Evolutionary conservation across 108 stramenopile species (phyloP).

Genomic region (Skeletonema grethae): DNA sequence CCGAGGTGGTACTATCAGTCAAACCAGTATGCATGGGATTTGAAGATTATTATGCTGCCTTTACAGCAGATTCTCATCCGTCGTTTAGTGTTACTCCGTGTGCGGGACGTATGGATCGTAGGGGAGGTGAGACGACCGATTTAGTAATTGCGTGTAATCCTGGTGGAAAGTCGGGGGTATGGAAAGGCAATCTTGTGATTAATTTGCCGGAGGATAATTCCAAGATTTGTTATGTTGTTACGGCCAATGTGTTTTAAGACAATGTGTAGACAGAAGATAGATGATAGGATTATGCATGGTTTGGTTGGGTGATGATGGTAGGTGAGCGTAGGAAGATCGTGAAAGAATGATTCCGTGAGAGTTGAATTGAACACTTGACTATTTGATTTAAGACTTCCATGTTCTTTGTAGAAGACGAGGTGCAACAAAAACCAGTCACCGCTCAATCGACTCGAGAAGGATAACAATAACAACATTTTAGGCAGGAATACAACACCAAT

Average conservation of each 20-base stretch:
- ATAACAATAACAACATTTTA: too few relatives aligned
- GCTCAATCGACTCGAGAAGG: too few relatives aligned
- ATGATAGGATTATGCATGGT: too few relatives aligned
- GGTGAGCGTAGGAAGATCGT: too few relatives aligned
- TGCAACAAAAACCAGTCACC: too few relatives aligned
- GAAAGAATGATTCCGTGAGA: too few relatives aligned
- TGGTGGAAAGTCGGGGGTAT: constrained; percentile 63
- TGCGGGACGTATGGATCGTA: constrained; percentile 81
- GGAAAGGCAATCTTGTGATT: constrained; percentile 74
- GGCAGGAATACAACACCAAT: too few relatives aligned
- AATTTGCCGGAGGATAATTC: constrained; percentile 84
- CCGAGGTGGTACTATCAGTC: constrained; percentile 51
- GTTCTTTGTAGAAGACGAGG: too few relatives aligned
- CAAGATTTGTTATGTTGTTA: constrained; percentile 83
- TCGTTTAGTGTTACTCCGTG: constrained; percentile 70
- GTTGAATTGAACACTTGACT: too few relatives aligned
- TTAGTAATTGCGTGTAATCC: constrained; percentile 63
- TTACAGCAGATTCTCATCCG: constrained; percentile 71
- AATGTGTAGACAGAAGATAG: too few relatives aligned
- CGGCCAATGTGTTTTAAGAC: constrained; percentile 54
- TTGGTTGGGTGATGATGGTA: too few relatives aligned
- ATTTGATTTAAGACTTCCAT: too few relatives aligned
- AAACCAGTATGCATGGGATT: constrained; percentile 85
- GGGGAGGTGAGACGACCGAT: constrained; percentile 73
- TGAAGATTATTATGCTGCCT: constrained; percentile 84